Conservation (phyloP, 2,329 filamentous ascomycete species). For the Alternaria triticimaculans region DNA sequence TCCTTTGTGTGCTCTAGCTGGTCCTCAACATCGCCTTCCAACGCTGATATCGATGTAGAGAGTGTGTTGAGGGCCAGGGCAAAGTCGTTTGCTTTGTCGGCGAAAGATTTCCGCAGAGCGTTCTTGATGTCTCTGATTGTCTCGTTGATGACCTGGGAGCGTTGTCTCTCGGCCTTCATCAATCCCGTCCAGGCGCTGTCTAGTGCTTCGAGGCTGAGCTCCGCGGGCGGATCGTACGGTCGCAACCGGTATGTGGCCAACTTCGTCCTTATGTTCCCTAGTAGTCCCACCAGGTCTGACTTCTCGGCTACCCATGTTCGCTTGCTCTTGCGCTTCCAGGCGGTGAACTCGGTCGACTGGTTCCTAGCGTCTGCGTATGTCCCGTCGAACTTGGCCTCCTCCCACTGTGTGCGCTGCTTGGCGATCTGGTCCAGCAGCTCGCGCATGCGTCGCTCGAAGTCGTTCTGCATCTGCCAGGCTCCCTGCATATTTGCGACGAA, state of each 20-base stretch:
- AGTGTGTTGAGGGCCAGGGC: constrained; percentile 93
- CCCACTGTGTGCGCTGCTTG: constrained; percentile 77
- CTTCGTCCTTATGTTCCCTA: constrained; percentile 99
- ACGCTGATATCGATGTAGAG: constrained; percentile 91
- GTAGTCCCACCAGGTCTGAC: constrained; percentile 87
- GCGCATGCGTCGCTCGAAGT: constrained; percentile 89
- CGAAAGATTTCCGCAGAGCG: constrained; percentile 86
- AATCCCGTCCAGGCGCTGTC: constrained; percentile 83
- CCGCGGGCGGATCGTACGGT: constrained; percentile 86
- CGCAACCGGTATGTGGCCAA: constrained; percentile 90
- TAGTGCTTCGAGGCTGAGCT: constrained; percentile 80
- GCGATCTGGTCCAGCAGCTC: constrained; percentile 78
- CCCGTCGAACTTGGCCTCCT: constrained; percentile 81
- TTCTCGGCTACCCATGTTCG: constrained; percentile 97
- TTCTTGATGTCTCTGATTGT: constrained; percentile 99
- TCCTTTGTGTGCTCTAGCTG: constrained; percentile 86
- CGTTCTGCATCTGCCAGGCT: constrained; percentile 99
- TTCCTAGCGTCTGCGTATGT: constrained; percentile 92
- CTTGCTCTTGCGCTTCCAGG: constrained; percentile 92
- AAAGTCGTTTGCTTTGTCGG: constrained; percentile 98
- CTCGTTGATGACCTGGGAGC: constrained; percentile 95
- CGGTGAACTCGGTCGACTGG: constrained; percentile 79
- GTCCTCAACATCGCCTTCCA: constrained; percentile 96
- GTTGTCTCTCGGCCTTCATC: constrained; percentile 82
- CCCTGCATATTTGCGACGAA: constrained; percentile 99